Evolutionary conservation across 2,329 filamentous ascomycete genomes (phyloP), one percentile per base, ranked within the genome.

Genomic region (Paecilomyces formosus): DNA sequence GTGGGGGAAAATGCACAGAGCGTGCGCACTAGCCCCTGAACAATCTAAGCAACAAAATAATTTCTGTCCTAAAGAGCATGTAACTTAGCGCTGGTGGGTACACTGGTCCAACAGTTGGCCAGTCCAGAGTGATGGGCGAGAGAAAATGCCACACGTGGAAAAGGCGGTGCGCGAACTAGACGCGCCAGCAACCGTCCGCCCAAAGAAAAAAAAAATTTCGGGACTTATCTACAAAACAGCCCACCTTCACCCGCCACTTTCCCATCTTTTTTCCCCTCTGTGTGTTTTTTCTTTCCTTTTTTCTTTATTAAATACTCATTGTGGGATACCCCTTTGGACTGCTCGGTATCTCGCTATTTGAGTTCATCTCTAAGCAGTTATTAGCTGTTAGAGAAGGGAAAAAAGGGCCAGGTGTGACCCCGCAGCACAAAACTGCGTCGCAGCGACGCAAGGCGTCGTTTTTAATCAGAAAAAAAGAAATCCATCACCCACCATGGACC

Each of bases 401-500:
- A 26, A n/a, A 52, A 52, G 50, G 22, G 50, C 24, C 21, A 8
- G 21, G 22, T 24, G 50, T 28, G 26, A 52, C 50, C 50, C 50
- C 50, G 50, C 50, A 52, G 50, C 50, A 52, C 50, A 7, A 26
- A 52, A 24, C 50, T 52, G 50, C 50, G 50, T 52, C 50, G 18
- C 12, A 24, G 22, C 50, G 50, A 52, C 50, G 26, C 22, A 22
- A 24, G 21, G 22, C 26, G 50, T 26, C 35, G 35, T 45, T 45
- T 18, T 7, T 8, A 18, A 11, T n/a, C 2, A 45, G 12, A 45
- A 21, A 39, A 21, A 39, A 45, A 26, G 24, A 45, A 18, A 21
- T 45, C n/a, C 18, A 6, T 45, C n/a, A 59, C 55, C 58, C 68
- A 75, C 61, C 70, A 92, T 92, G 89, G 87, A 92, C 76, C 84